Evolutionary conservation across 1,284 basidiomycete genomes (phyloP), one percentile per base, ranked within the genome.

Genomic region (Phellopilus nigrolimitatus): DNA sequence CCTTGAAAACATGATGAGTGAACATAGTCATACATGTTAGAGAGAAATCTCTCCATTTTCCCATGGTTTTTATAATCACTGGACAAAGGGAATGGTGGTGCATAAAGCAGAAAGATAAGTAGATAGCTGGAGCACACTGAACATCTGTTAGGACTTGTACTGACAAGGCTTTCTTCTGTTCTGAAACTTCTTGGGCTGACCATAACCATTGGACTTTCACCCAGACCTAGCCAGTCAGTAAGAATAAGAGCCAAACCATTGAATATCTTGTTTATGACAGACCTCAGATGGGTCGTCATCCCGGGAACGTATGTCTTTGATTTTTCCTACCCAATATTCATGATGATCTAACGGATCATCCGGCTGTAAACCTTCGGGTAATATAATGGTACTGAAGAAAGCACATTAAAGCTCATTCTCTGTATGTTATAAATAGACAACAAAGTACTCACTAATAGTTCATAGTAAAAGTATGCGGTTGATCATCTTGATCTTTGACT

Each of bases 251-350:
- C n/a, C n/a, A n/a, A n/a, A n/a, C n/a, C n/a, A n/a, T n/a, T n/a
- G n/a, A n/a, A n/a, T n/a, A n/a, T n/a, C n/a, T n/a, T n/a, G n/a
- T n/a, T n/a, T n/a, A 2, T 12, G n/a, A 42, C 28, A 22, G 12
- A 55, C 54, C 21, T 55, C 54, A 9, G 49, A 17, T 8, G 25
- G 24, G 27, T 55, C 54, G n/a, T 36, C 21, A 37, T 38, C 21
- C 9, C 49, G 17, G 4, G 43, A 43, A 8, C 54, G 49, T 15
- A 55, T 48, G 13, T 51, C 54, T 30, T 47, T 47, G 6, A 55
- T 55, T 28, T 52, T 51, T n/a, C 54, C 54, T 9, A 55, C 46
- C 54, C 54, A 55, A 24, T 51, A 47, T 15, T 51, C 45, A 2
- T 43, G 47, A 9, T 36, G 9, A 37, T 22, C 25, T 15, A 49